Conservation (phyloP, 2,329 filamentous ascomycete species). For the Nothophoma quercina region DNA sequence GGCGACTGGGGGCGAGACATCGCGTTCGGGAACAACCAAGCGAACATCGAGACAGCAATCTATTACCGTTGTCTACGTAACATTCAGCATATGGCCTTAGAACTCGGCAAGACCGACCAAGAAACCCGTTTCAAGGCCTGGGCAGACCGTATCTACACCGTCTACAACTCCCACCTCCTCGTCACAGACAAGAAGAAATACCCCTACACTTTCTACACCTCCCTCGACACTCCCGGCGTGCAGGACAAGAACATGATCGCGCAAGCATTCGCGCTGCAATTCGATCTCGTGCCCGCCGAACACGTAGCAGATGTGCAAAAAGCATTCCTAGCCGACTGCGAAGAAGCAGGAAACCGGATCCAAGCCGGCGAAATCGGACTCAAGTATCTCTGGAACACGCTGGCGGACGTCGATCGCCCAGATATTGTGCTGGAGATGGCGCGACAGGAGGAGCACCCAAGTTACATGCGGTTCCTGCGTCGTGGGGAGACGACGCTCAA, state of each 20-base stretch:
- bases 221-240: slow-evolving; percentile 41
- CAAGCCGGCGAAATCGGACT: slow-evolving; percentile 54
- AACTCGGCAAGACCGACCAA: slow-evolving; percentile 19
- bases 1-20: slow-evolving; percentile 56
- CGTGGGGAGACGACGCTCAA: slow-evolving; percentile 55
- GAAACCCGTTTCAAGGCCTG: slow-evolving; percentile 27
- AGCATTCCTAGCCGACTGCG: slow-evolving; percentile 39
- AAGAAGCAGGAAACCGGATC: slow-evolving; percentile 41
- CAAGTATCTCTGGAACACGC: slow-evolving; percentile 53
- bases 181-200: slow-evolving; percentile 32
- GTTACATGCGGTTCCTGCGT: slow-evolving; percentile 58
- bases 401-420: slow-evolving; percentile 49
- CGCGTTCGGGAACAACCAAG: slow-evolving; percentile 55
- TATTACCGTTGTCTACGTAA: slow-evolving; percentile 53
- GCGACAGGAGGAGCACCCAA: slow-evolving; percentile 57
- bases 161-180: slow-evolving; percentile 32
- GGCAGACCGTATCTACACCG: slow-evolving; percentile 30
- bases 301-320: slow-evolving; percentile 34
- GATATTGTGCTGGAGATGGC: slow-evolving; percentile 54
- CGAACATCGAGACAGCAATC: slow-evolving; percentile 56
- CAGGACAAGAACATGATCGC: slow-evolving; percentile 51
- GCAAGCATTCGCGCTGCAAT: slow-evolving; percentile 51
- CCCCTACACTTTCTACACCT: slow-evolving; percentile 52
- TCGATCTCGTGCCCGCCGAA: slow-evolving; percentile 37
- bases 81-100: slow-evolving; percentile 47